A percentile compares a stretch with the other conserved stretches of the same genome.
phyloP scores from a whole-genome alignment of 2,329 filamentous ascomycete genomes.

The Neophaeococcomyces aloes region DNA sequence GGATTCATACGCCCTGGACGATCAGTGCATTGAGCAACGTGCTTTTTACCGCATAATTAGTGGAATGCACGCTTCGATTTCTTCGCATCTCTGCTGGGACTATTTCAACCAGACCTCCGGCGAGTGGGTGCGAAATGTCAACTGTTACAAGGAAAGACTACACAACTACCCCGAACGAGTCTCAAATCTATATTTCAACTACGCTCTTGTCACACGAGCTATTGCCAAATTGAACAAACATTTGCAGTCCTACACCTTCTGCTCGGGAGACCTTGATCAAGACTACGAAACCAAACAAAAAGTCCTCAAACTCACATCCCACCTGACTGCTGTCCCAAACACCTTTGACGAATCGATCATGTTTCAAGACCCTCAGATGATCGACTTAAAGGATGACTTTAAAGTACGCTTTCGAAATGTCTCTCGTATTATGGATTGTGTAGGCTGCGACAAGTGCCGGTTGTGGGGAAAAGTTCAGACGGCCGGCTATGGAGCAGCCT shows the following conservation, averaged over 20 bases:
- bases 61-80: conserved; percentile 97
- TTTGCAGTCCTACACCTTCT: conserved; percentile 78
- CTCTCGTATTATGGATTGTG: conserved; percentile 94
- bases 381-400: conserved; percentile 90
- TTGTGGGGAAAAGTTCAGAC: conserved; percentile 97
- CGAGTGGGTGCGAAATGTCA: conserved; percentile 79
- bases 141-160: conserved; percentile 80
- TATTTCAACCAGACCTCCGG: conserved; percentile 93
- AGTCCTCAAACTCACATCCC: conserved; percentile 63
- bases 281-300: conserved; percentile 71
- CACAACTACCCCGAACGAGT: conserved; percentile 80
- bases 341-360: conserved; percentile 94
- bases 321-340: conserved; percentile 54
- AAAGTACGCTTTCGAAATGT: conserved; percentile 95
- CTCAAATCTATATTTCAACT: conserved; percentile 98
- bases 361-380: conserved; percentile 61
- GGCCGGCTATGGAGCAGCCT: conserved; percentile 81
- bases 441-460: conserved; percentile 95
- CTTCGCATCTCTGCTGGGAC: conserved; percentile 89
- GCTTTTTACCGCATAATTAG: conserved; percentile 93
- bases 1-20: conserved; percentile 57
- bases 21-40: conserved; percentile 95
- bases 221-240: conserved; percentile 81
- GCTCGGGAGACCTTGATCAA: conserved; percentile 70
- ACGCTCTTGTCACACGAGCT: conserved; percentile 84